These are phyloP conservation scores for Hypoxylon rickii DNA, from an alignment of 495 filamentous ascomycete species.

Conservation along the genomic window DNA sequence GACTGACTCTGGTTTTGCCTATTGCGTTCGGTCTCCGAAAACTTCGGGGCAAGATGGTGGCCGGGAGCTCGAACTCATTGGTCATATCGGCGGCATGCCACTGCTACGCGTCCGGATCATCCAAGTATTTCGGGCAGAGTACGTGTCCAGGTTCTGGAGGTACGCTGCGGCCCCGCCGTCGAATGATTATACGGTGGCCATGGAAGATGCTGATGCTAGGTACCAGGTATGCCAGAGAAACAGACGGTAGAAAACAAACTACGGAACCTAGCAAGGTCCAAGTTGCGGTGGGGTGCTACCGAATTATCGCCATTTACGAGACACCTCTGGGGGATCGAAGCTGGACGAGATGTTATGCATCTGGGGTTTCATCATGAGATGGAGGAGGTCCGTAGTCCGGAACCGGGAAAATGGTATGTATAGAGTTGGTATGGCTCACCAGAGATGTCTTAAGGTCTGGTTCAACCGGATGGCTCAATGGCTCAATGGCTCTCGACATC, in stretches of 20 bases:
- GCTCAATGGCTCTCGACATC: no score
- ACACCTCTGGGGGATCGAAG: background rate
- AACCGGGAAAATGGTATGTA: conserved; percentile 10
- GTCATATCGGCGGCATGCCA: conserved; percentile 11
- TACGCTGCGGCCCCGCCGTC: background rate
- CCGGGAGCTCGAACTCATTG: conserved; percentile 8
- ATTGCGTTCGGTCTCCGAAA: background rate
- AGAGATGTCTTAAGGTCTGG: no score
- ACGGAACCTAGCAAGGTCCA: background rate
- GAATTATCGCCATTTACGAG: background rate
- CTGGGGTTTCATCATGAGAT: conserved; percentile 11
- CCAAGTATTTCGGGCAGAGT: background rate
- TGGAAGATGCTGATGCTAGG: no score
- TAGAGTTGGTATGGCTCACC: no score
- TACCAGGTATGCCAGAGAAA: no score
- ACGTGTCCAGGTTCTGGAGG: background rate
- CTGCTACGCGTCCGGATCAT: background rate
- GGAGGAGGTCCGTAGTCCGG: background rate
- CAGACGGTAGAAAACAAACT: no score
- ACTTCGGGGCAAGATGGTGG: conserved; percentile 6
- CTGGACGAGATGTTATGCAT: conserved; percentile 10
- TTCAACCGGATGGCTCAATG: no score
- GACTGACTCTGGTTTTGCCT: background rate
- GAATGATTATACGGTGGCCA: no score
- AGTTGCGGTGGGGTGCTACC: background rate